Evolutionary conservation across 768 basidiomycete genomes (phyloP), one percentile per base, ranked within the genome.

Genomic region (Termitomyces sp.): DNA sequence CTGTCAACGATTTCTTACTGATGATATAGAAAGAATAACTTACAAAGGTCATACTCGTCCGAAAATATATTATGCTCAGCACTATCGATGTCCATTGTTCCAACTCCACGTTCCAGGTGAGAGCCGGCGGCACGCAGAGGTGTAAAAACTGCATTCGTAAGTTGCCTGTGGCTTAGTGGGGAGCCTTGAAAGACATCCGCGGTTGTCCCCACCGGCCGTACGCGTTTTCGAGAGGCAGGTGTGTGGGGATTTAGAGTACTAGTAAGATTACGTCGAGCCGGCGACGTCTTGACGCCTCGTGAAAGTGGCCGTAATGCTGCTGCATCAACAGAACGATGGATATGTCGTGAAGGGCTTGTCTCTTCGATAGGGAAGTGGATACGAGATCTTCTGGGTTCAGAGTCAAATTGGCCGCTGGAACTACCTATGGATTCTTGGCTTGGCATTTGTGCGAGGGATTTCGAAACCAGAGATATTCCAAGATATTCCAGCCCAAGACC

Each of bases 41-140:
- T 67, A 91, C 89, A 82, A 59, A 90, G 74, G 66, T 90, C 86
- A 66, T 89, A 90, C 70, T 91, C 89, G 59, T 91, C 83, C 0
- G 87, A 87, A 69, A 90, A 87, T 32, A 72, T 69, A 53, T 40
- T 58, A 56, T 49, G 60, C 34, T 58, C 53, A 4, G 46, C 25
- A 17, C 51, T 29, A 14, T 64, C 59, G 38, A 58, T 57, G 38
- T 58, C 48, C 29, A 51, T 50, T 12, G 31, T 21, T 42, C 59
- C 59, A 8, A 53, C 47, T 9, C 38, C 45, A 25, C 57, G 59
- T 41, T 41, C 41, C 12, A 29, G 47, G n/a, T 53, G 38, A n/a
- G 59, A 49, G 10, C 40, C 42, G 7, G 38, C 23, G 34, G 52
- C 51, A n/a, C 65, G 57, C 21, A 59, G 53, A 41, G 62, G 59